Evolutionary conservation across 805 yeast genomes (phyloP).

Genomic region (Metschnikowia henanensis): DNA sequence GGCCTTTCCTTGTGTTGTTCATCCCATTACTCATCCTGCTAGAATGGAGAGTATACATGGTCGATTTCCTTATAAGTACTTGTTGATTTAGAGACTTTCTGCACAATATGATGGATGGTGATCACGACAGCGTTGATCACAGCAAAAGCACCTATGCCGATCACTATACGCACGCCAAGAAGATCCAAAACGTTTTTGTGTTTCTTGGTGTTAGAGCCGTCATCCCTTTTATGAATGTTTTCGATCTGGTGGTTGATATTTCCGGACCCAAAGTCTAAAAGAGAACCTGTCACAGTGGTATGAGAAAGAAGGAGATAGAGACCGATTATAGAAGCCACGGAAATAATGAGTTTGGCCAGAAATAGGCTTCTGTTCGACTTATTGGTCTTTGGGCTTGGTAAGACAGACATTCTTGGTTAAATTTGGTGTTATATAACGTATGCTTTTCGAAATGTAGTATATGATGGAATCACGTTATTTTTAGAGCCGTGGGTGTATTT

Average conservation of each 20-base stretch:
- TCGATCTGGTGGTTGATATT: neutral
- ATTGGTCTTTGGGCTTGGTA: too few species aligned
- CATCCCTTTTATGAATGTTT: constrained; percentile 3
- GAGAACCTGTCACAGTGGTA: neutral
- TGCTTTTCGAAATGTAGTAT: too few species aligned
- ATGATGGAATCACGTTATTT: too few species aligned
- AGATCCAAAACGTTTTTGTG: constrained; percentile 10
- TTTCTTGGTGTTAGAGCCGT: constrained; percentile 5
- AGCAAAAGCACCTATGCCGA: constrained; percentile 36
- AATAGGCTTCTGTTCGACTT: neutral
- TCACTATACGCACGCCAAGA: constrained; percentile 29
- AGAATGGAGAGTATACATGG: constrained; percentile 21
- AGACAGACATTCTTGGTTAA: too few species aligned
- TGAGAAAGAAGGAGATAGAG: neutral
- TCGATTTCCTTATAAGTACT: constrained; percentile 36
- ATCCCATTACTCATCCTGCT: too few species aligned
- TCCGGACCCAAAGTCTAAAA: neutral
- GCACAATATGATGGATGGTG: constrained; percentile 38
- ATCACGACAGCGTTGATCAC: constrained; percentile 38
- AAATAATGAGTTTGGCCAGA: neutral
- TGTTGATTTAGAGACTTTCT: constrained; percentile 27
- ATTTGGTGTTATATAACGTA: too few species aligned
- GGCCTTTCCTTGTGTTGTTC: too few species aligned
- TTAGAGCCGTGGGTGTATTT: neutral
- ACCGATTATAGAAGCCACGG: neutral